Percentiles rank a stretch among this genome's conserved stretches.
Conservation (phyloP, 2,329 filamentous ascomycete genomes). For the Capronia epimyces region DNA sequence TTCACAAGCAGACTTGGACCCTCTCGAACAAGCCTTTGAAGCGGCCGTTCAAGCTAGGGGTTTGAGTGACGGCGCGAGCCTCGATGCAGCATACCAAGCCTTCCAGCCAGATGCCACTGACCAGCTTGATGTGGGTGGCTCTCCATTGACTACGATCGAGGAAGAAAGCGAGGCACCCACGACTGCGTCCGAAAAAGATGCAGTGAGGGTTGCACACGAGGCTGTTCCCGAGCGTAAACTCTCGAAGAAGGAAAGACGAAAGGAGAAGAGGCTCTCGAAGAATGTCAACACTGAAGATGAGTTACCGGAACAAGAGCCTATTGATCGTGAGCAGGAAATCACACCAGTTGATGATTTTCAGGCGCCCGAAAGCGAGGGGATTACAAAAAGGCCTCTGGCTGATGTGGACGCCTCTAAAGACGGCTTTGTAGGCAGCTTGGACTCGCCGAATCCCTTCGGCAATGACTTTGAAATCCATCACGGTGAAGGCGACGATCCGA, state of each 20-base stretch:
- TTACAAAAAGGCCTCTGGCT: background rate
- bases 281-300: background rate
- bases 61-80: constrained; percentile 14
- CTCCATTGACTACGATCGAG: constrained; percentile 12
- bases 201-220: background rate
- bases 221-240: constrained; percentile 6
- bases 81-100: constrained; percentile 19
- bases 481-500: background rate
- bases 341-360: background rate
- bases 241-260: constrained; percentile 24
- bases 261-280: constrained; percentile 18
- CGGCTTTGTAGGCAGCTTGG: background rate
- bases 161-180: constrained; percentile 14
- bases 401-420: background rate
- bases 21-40: constrained; percentile 26
- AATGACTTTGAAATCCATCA: constrained; percentile 17
- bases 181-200: background rate
- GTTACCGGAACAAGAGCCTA: background rate
- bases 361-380: background rate
- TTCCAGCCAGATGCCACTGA: constrained; percentile 22
- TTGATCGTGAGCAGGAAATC: background rate
- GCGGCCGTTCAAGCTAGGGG: constrained; percentile 22
- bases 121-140: constrained; percentile 1
- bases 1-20: background rate
- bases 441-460: constrained; percentile 18